A percentile compares a stretch with the other conserved stretches of the same genome.
These are phyloP conservation scores for Geosmithia putterillii DNA, from an alignment of 2,329 filamentous ascomycete species.

Conservation along the genomic window DNA sequence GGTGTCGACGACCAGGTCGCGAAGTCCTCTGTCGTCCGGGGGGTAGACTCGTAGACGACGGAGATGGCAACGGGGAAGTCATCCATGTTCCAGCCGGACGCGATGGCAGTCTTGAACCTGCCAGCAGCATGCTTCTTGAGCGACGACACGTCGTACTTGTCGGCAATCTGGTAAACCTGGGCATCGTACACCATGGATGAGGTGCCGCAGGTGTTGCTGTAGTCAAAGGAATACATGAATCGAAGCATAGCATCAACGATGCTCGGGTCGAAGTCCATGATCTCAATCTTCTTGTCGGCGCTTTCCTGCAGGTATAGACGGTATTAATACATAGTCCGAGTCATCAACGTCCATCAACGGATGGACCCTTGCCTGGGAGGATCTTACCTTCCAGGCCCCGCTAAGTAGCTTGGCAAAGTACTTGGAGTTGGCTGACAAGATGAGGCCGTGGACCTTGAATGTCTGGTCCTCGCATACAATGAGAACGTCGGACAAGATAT, in stretches of 20 bases:
- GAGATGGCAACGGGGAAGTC: constrained; percentile 5
- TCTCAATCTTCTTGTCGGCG: constrained; percentile 5
- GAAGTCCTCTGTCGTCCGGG: constrained; percentile 4
- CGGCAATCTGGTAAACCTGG: constrained; percentile 7
- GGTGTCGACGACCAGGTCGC: constrained; percentile 4
- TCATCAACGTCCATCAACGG: too few relatives aligned
- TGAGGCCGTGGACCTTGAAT: constrained; percentile 5
- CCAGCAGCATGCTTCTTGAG: constrained; percentile 3
- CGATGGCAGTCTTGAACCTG: constrained; percentile 3
- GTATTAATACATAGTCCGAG: not conserved
- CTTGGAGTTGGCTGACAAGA: constrained; percentile 5
- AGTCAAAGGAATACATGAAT: constrained; percentile 8
- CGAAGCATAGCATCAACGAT: constrained; percentile 6
- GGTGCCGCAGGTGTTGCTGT: constrained; percentile 3
- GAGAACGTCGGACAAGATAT: constrained; percentile 2
- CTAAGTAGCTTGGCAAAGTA: constrained; percentile 4
- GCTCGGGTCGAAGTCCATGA: constrained; percentile 6
- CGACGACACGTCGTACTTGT: constrained; percentile 6
- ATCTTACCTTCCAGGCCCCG: constrained; percentile 3
- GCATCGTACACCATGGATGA: constrained; percentile 5
- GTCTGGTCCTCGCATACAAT: constrained; percentile 3
- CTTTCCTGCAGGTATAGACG: constrained; percentile 3
- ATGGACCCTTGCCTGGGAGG: too few relatives aligned
- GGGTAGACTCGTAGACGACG: constrained; percentile 4
- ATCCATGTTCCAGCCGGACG: constrained; percentile 5